These are phyloP conservation scores for Coemansia sp. DNA, from an alignment of 192 early-diverging fungal species.

Conservation along the genomic window DNA sequence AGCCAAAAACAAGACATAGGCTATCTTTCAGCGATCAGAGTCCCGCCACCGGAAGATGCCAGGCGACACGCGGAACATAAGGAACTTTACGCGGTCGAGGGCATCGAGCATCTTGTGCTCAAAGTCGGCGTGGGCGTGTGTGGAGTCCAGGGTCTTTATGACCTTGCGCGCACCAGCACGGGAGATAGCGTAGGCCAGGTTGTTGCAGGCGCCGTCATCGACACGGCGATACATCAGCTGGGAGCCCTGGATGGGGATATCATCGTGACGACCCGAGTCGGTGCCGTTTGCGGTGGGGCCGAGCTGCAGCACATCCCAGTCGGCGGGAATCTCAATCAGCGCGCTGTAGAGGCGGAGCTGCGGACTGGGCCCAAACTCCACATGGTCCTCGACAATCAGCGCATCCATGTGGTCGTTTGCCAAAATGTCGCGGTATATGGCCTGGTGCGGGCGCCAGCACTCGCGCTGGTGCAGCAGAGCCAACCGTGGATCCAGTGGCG, in stretches of 20 bases:
- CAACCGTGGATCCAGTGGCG: conserved; percentile 28
- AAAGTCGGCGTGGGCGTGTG: conserved; percentile 48
- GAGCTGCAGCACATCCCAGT: conserved; percentile 53
- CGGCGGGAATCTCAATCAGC: conserved; percentile 38
- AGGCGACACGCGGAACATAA: conserved; percentile 49
- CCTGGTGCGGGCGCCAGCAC: conserved; percentile 52
- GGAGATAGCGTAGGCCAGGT: conserved; percentile 51
- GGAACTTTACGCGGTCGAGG: conserved; percentile 35
- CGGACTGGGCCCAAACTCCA: conserved; percentile 41
- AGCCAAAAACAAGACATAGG: too few species aligned
- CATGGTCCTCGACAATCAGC: conserved; percentile 51
- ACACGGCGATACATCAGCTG: conserved; percentile 41
- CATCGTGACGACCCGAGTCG: conserved; percentile 50
- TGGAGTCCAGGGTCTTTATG: conserved; percentile 35
- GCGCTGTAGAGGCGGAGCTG: conserved; percentile 44
- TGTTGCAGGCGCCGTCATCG: conserved; percentile 53
- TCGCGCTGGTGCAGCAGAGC: conserved; percentile 44
- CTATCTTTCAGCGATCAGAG: conserved; percentile 4
- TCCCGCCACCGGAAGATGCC: conserved; percentile 45
- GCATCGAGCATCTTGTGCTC: conserved; percentile 41
- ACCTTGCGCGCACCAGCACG: conserved; percentile 43
- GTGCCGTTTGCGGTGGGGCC: conserved; percentile 45
- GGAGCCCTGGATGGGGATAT: conserved; percentile 30
- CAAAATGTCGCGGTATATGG: conserved; percentile 42
- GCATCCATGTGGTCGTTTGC: conserved; percentile 41